Conservation (phyloP, 139 green algal species). For the Parachlorella kessleri region DNA sequence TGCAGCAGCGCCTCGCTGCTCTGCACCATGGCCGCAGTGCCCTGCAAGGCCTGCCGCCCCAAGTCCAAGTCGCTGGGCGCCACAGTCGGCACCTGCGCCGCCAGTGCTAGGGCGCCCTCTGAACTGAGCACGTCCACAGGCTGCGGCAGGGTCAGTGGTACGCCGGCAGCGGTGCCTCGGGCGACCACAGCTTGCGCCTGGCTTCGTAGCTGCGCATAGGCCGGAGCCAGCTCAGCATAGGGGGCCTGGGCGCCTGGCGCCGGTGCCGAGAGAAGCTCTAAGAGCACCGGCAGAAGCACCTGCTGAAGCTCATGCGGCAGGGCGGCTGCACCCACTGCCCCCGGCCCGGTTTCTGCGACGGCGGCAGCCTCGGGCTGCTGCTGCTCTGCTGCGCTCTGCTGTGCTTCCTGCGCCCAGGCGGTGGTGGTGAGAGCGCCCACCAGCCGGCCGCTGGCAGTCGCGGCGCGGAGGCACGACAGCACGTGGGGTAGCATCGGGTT, state of each 20-base stretch:
- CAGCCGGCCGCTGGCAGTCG: slow-evolving; percentile 30
- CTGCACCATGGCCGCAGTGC: slow-evolving; percentile 13
- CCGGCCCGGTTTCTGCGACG: too few relatives aligned
- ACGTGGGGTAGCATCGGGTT: background rate
- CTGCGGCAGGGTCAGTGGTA: background rate
- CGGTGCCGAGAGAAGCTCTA: slow-evolving; percentile 14
- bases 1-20: slow-evolving; percentile 61
- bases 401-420: slow-evolving; percentile 40
- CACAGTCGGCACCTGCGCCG: slow-evolving; percentile 15
- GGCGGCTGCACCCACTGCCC: background rate
- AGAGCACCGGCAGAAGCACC: slow-evolving; percentile 10
- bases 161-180: background rate
- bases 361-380: too few relatives aligned
- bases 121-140: slow-evolving; percentile 7
- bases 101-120: slow-evolving; percentile 8
- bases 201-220: slow-evolving; percentile 60
- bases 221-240: slow-evolving; percentile 62
- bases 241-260: background rate
- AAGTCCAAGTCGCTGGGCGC: slow-evolving; percentile 6
- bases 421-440: slow-evolving; percentile 36
- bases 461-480: slow-evolving; percentile 6
- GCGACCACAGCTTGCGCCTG: slow-evolving; percentile 59
- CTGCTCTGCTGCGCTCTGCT: too few relatives aligned
- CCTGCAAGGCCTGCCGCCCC: slow-evolving; percentile 6
- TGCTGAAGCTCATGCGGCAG: slow-evolving; percentile 4